Percentiles rank a stretch among this genome's conserved stretches.
Evolutionary conservation across 495 filamentous ascomycete species (phyloP).

Genomic region (Durotheca rogersii): DNA sequence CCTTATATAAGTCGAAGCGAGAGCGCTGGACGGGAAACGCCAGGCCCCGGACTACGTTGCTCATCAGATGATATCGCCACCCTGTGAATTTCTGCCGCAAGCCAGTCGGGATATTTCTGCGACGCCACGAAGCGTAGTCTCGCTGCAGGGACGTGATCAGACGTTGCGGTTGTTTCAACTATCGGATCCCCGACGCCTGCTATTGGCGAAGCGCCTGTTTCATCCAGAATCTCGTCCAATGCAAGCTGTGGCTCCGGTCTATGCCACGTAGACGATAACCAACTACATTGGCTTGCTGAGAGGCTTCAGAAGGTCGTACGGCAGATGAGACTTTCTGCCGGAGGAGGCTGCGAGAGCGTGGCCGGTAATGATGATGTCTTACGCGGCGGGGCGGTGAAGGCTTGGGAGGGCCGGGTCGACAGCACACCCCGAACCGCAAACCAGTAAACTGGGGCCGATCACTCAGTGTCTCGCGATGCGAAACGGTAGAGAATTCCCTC

Average conservation of each 20-base stretch:
- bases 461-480: too few species aligned
- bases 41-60: slow-evolving; percentile 4
- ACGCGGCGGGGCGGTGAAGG: slow-evolving; percentile 27
- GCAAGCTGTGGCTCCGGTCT: slow-evolving; percentile 17
- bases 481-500: too few species aligned
- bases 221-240: slow-evolving; percentile 28
- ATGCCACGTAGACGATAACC: slow-evolving; percentile 30
- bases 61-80: slow-evolving; percentile 28
- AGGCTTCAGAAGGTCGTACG: slow-evolving; percentile 9
- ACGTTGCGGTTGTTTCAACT: slow-evolving; percentile 28
- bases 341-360: slow-evolving; percentile 6
- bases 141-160: slow-evolving; percentile 28
- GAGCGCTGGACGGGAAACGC: too few species aligned
- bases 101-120: slow-evolving; percentile 26
- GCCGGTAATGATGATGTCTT: slow-evolving; percentile 6
- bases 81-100: slow-evolving; percentile 4
- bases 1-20: slow-evolving; percentile 17
- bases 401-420: not conserved
- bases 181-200: slow-evolving; percentile 7
- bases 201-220: slow-evolving; percentile 34
- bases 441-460: not conserved
- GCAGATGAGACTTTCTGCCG: slow-evolving; percentile 9
- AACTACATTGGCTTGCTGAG: slow-evolving; percentile 8
- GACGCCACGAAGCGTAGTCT: slow-evolving; percentile 15
- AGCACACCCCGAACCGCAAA: not conserved